Percentiles rank a stretch among this genome's conserved stretches.
These are phyloP conservation scores for Zygnema cylindricum DNA, from an alignment of 139 green algal genomes.

Conservation along the genomic window DNA sequence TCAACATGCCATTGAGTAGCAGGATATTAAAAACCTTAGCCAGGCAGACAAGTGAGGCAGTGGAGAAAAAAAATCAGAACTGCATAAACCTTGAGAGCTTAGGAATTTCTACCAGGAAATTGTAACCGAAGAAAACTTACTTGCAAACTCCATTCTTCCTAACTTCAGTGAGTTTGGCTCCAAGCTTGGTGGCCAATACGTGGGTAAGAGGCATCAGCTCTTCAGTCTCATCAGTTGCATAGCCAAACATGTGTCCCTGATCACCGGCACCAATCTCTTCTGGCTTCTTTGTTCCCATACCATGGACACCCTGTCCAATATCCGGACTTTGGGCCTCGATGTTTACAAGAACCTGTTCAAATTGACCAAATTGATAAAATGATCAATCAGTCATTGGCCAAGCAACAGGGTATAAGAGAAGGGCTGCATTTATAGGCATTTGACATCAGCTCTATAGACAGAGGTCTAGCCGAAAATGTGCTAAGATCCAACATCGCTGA, in stretches of 20 bases:
- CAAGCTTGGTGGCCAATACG: conserved; percentile 94
- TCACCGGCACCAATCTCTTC: conserved; percentile 98
- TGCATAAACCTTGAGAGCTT: too few species aligned
- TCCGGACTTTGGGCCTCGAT: conserved; percentile 99
- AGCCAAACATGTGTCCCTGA: conserved; percentile 99
- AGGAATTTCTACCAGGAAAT: too few species aligned
- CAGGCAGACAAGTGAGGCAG: too few species aligned
- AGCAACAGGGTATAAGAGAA: too few species aligned
- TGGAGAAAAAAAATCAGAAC: too few species aligned
- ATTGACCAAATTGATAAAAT: conserved; percentile 2
- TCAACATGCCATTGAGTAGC: too few species aligned
- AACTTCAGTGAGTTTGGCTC: conserved; percentile 75
- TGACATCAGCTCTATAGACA: too few species aligned
- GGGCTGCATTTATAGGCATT: too few species aligned
- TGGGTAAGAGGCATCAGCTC: conserved; percentile 99
- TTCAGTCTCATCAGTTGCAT: conserved; percentile 96
- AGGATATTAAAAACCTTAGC: too few species aligned
- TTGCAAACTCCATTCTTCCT: conserved; percentile 65
- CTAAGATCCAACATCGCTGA: neutral
- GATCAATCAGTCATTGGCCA: conserved; percentile 6
- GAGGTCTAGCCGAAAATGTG: neutral
- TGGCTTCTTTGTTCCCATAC: conserved; percentile 97
- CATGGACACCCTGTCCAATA: conserved; percentile 97
- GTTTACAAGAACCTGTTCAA: conserved; percentile 86
- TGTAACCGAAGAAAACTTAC: too few species aligned